Conservation (phyloP, 2,329 filamentous ascomycete species). For the Xylaria sp. region DNA sequence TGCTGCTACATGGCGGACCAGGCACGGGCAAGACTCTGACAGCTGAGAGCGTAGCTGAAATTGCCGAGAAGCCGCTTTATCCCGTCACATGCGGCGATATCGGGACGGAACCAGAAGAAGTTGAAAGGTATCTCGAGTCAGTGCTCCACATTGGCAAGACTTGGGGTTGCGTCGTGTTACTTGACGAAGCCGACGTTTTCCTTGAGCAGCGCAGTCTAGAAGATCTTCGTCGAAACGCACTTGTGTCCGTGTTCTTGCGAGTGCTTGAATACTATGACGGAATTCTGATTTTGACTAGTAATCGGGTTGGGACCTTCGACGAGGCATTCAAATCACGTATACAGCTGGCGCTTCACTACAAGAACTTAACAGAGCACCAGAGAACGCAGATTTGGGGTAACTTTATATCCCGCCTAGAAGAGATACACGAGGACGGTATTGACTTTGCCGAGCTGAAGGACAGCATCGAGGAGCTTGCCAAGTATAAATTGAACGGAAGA, state of each 20-base stretch:
- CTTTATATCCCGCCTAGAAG: conserved; percentile 31
- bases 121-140: not conserved
- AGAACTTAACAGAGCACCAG: conserved; percentile 28
- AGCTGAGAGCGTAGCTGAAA: no score
- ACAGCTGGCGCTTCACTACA: conserved; percentile 39
- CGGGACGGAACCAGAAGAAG: no score
- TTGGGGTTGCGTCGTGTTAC: conserved; percentile 42
- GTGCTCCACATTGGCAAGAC: conserved; percentile 40
- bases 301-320: conserved; percentile 48
- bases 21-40: no score
- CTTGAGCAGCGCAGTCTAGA: conserved; percentile 37
- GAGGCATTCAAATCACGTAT: conserved; percentile 45
- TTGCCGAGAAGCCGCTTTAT: no score
- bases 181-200: no score
- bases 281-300: conserved; percentile 56
- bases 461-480: conserved; percentile 48
- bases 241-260: conserved; percentile 51
- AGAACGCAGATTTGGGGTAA: conserved; percentile 41
- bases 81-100: no score
- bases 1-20: no score
- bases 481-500: conserved; percentile 54
- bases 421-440: conserved; percentile 7
- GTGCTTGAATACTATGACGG: conserved; percentile 56
- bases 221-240: conserved; percentile 40
- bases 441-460: conserved; percentile 35